Evolutionary conservation across 768 basidiomycete species (phyloP), one percentile per base, ranked within the genome.

Genomic region (Pluteus cervinus): DNA sequence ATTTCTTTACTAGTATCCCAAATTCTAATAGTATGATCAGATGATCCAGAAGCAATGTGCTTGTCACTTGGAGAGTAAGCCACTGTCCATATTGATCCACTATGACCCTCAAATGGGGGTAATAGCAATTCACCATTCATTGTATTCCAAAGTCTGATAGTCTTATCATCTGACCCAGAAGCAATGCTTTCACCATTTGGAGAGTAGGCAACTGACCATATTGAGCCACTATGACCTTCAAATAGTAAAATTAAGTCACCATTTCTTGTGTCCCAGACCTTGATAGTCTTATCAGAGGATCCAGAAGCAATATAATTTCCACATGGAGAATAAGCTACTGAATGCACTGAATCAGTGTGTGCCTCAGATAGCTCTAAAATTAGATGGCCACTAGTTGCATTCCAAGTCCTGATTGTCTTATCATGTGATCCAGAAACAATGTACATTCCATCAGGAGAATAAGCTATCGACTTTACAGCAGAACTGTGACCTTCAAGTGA

Each of bases 321-420:
- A 47, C 88, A 86, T 53, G 96, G 93, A 29, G 91, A 87, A 57
- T 97, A 98, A 18, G 86, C 73, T 37, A 98, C 88, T 10, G 80
- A 69, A 28, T 87, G 82, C 33, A 99, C 74, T 7, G 91, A 75
- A 1, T 93, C 85, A 1, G 81, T 79, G 56, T 99, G 96, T 51
- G 97, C 93, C 11, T 84, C 73, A 62, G 98, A 99, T 0, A 96
- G 98, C 49, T 98, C 86, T 64, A 93, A 93, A 61, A 93, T n/a
- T n/a, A n/a, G 97, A 65, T 98, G 98, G 3, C 94, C 93, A 4
- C 85, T 83, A 43, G 79, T 72, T 14, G 86, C 80, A 36, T 93
- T 94, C 96, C 96, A 99, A 24, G 98, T 75, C 70, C 98, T 99
- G 51, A 98, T 81, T 64, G 97, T 98, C 35, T 94, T 91, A 49